These are phyloP conservation scores for Vachellia pachyceras DNA, from an alignment of 306 rosid species.

Conservation along the genomic window DNA sequence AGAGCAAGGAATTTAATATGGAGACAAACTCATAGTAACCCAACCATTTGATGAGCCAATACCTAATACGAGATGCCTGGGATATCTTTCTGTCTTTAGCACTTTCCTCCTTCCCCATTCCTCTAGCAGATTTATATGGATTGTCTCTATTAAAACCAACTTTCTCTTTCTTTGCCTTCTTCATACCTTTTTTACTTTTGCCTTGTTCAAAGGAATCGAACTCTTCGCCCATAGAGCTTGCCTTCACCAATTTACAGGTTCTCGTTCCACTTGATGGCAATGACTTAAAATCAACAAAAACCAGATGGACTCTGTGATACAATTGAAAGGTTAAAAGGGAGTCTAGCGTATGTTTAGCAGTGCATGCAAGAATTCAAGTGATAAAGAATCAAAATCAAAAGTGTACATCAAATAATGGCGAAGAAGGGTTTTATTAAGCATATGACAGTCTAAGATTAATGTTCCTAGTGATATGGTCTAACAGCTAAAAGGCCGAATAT, in stretches of 20 bases:
- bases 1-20: background rate
- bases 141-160: slow-evolving; percentile 36
- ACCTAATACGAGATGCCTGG: slow-evolving; percentile 61
- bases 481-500: background rate
- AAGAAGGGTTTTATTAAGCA: background rate
- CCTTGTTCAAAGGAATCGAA: slow-evolving; percentile 34
- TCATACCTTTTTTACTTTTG: slow-evolving; percentile 49
- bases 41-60: slow-evolving; percentile 16
- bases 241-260: slow-evolving; percentile 28
- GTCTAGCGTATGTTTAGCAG: background rate
- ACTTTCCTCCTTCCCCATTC: slow-evolving; percentile 19
- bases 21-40: background rate
- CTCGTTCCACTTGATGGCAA: slow-evolving; percentile 43
- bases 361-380: background rate
- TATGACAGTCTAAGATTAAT: background rate
- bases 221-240: slow-evolving; percentile 55
- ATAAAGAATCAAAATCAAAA: background rate
- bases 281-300: slow-evolving; percentile 61
- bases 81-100: slow-evolving; percentile 31
- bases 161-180: slow-evolving; percentile 47
- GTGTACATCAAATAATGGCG: background rate
- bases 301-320: slow-evolving; percentile 46
- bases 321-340: slow-evolving; percentile 19
- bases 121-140: slow-evolving; percentile 34
- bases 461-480: background rate